Base-by-base conservation (phyloP, 75 land plant genomes). In the Cryptomeria japonica region DNA sequence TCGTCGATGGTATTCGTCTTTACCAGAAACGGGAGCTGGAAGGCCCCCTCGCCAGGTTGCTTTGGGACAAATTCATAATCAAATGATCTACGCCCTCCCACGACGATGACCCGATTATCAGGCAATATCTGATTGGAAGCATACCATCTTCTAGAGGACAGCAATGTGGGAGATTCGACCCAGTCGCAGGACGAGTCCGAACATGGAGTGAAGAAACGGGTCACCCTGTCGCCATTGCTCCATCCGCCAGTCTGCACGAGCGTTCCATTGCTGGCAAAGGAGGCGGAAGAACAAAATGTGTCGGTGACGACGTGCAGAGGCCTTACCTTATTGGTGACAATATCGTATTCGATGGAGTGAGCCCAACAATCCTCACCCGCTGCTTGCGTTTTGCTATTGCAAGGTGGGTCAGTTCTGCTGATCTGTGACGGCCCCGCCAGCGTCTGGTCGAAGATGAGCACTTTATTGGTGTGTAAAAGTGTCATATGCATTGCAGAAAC, bases 401-500 rank as follows among this genome's bases (percentile, higher is more conserved):
- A 79, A 15, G 44, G 82, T 8, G 41, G 82, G 82, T 79, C 82
- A 22, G 25, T 79, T 79, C 82, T 79, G 25, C 16, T 18, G n/a
- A 89, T 79, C 25, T 83, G 47, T 2, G 95, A 94, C 0, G 88
- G 91, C 36, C 92, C 95, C 51, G 87, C 87, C 42, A 88, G 90
- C 6, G 93, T 92, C 85, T 92, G 88, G 79, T 93, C 95, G 86
- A 91, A 94, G 72, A 94, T 89, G 85, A 94, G 46, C 32, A 93
- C 90, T 11, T 88, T 91, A 90, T 92, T 90, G 82, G 56, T 86
- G 87, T 90, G 92, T 15, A 93, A 91, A 38, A 94, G 82, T n/a
- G 91, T 89, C 94, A 93, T 92, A 89, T 94, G 95, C 95, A 94
- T 94, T 36, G 93, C 94, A 4, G 92, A 91, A 32, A 93, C 95